Percentiles rank a stretch among this genome's conserved stretches.
Evolutionary conservation across 225 moss, liverwort and hornwort species (phyloP).

Genomic region (Takakia lepidozioides): DNA sequence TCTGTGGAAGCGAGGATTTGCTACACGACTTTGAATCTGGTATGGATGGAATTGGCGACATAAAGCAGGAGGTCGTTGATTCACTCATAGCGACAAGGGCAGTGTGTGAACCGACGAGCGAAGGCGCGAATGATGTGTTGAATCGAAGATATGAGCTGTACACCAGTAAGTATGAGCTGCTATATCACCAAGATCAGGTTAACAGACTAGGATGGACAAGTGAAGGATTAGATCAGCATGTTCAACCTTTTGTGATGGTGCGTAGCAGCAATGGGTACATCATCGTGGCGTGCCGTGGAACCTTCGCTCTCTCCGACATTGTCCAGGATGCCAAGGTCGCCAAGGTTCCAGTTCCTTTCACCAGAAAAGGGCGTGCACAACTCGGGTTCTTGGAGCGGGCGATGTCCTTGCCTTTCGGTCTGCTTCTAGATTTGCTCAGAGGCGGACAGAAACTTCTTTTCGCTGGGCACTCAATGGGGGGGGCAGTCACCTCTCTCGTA

Average conservation of each 20-base stretch:
- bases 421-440: conserved; percentile 23
- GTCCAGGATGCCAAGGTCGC: conserved; percentile 24
- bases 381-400: conserved; percentile 31
- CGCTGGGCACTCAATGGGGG: conserved; percentile 39
- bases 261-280: conserved; percentile 26
- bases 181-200: conserved; percentile 7
- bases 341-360: conserved; percentile 11
- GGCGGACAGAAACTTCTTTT: conserved; percentile 33
- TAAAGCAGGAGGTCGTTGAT: conserved; percentile 11
- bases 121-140: conserved; percentile 5
- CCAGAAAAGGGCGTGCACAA: conserved; percentile 21
- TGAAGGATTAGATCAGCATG: background rate
- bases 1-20: no score
- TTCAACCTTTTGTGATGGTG: conserved; percentile 23
- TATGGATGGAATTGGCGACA: conserved; percentile 1
- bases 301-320: conserved; percentile 21
- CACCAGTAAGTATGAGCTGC: conserved; percentile 9
- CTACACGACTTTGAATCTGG: no score
- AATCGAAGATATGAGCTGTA: conserved; percentile 5
- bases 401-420: conserved; percentile 22
- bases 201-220: background rate
- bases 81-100: conserved; percentile 10
- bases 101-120: conserved; percentile 7
- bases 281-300: conserved; percentile 35
- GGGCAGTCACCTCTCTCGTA: conserved; percentile 27